Evolutionary conservation across 2,329 filamentous ascomycete species (phyloP).

Genomic region (Shiraia sp.): DNA sequence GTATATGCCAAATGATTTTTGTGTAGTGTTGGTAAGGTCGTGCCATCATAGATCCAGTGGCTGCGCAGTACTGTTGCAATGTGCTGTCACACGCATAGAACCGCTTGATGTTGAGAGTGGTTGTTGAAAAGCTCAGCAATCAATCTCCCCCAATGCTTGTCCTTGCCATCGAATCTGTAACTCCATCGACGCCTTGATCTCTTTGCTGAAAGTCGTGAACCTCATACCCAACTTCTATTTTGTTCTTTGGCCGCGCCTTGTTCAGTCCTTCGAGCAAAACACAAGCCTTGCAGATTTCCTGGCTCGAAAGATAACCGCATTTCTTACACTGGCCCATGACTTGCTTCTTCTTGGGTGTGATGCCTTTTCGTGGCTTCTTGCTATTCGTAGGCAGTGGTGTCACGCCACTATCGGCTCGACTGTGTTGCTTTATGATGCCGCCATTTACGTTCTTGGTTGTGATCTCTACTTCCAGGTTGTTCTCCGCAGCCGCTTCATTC

Average conservation of each 20-base stretch:
- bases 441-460: slow-evolving; percentile 36
- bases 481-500: slow-evolving; percentile 62
- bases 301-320: slow-evolving; percentile 95
- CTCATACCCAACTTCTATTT: slow-evolving; percentile 36
- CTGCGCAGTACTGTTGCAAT: too few relatives aligned
- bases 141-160: slow-evolving; percentile 24
- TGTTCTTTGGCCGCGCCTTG: slow-evolving; percentile 61
- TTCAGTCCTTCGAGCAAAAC: slow-evolving; percentile 87
- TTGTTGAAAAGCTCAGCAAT: slow-evolving; percentile 2
- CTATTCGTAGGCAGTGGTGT: slow-evolving; percentile 15
- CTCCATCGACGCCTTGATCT: slow-evolving; percentile 18
- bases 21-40: too few relatives aligned
- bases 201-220: slow-evolving; percentile 17
- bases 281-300: slow-evolving; percentile 92
- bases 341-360: slow-evolving; percentile 56
- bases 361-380: slow-evolving; percentile 27
- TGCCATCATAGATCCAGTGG: too few relatives aligned
- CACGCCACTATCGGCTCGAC: slow-evolving; percentile 19
- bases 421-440: slow-evolving; percentile 51
- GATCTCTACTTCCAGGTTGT: slow-evolving; percentile 69
- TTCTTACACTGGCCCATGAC: slow-evolving; percentile 80
- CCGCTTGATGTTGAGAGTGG: too few relatives aligned
- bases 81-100: too few relatives aligned
- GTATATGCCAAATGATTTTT: too few relatives aligned
- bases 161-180: slow-evolving; percentile 27